Evolutionary conservation across 73 alveolate species (phyloP).

Genomic region (Symbiodinium natans): DNA sequence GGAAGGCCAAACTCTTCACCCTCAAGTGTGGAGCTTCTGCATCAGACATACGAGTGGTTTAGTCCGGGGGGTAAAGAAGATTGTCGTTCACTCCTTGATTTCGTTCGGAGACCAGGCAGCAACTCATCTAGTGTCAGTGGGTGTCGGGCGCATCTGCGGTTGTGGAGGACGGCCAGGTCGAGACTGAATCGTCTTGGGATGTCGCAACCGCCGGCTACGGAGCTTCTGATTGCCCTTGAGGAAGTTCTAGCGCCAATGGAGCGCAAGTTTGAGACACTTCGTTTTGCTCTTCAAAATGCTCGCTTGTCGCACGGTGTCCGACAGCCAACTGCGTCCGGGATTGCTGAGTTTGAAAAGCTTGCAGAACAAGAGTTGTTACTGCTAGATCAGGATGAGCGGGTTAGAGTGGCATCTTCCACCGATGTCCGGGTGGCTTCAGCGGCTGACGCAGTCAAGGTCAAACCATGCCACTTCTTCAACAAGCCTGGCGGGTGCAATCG

Average conservation of each 20-base stretch:
- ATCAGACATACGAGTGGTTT: not conserved
- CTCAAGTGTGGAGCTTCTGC: not conserved
- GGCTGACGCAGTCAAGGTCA: too few species aligned
- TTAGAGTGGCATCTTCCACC: not conserved
- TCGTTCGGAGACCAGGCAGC: not conserved
- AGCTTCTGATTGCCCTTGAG: not conserved
- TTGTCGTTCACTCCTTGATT: not conserved
- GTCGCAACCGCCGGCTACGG: constrained; percentile 1
- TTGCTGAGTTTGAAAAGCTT: not conserved
- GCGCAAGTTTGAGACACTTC: not conserved
- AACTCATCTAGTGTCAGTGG: not conserved
- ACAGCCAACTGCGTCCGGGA: not conserved
- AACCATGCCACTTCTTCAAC: constrained; percentile 14
- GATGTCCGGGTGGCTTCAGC: not conserved
- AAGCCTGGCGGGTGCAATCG: constrained; percentile 9
- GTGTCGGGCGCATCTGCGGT: not conserved
- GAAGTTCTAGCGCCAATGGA: not conserved
- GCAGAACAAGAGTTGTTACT: not conserved
- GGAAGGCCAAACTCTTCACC: not conserved
- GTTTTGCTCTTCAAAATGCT: not conserved
- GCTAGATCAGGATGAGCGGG: not conserved
- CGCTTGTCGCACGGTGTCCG: not conserved
- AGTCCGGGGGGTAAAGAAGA: not conserved
- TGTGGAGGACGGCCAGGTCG: not conserved
- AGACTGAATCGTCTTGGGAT: not conserved